Evolutionary conservation across 805 yeast genomes (phyloP).

Genomic region (Candida fluviatilis): DNA sequence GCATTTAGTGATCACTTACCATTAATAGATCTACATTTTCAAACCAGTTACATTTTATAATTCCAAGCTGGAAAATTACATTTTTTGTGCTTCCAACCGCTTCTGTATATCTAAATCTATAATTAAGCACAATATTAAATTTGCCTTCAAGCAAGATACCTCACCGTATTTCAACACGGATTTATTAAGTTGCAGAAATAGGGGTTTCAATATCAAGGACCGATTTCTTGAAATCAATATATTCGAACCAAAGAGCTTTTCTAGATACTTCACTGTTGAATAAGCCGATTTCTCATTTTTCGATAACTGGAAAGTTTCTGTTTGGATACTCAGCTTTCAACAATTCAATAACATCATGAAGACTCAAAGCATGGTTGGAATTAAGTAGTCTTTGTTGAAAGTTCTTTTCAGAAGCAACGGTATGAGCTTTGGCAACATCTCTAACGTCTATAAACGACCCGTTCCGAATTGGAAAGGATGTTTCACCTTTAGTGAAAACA

Average conservation of each 20-base stretch:
- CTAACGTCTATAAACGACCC: slow-evolving; percentile 48
- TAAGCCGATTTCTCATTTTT: slow-evolving; percentile 1
- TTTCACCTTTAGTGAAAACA: slow-evolving; percentile 19
- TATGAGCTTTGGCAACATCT: slow-evolving; percentile 59
- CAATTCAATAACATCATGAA: slow-evolving; percentile 17
- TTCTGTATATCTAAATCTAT: too few species aligned
- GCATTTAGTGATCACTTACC: neutral
- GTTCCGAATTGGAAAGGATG: slow-evolving; percentile 10
- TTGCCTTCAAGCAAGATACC: too few species aligned
- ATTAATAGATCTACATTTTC: too few species aligned
- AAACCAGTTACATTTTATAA: neutral
- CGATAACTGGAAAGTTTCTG: slow-evolving; percentile 7
- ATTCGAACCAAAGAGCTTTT: slow-evolving; percentile 33
- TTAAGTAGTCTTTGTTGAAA: slow-evolving; percentile 24
- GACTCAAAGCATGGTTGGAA: slow-evolving; percentile 10
- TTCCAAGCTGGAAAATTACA: too few species aligned
- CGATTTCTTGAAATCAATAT: slow-evolving; percentile 33
- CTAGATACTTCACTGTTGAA: slow-evolving; percentile 29
- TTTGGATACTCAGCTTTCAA: slow-evolving; percentile 15
- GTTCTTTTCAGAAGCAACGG: slow-evolving; percentile 42
- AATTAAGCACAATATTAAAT: too few species aligned
- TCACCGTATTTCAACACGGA: too few species aligned
- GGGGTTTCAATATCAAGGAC: slow-evolving; percentile 41
- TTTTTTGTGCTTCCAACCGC: too few species aligned
- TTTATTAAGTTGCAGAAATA: too few species aligned